Conservation (phyloP, 1,139 yeast genomes). For the Suhomyces chickasaworum region DNA sequence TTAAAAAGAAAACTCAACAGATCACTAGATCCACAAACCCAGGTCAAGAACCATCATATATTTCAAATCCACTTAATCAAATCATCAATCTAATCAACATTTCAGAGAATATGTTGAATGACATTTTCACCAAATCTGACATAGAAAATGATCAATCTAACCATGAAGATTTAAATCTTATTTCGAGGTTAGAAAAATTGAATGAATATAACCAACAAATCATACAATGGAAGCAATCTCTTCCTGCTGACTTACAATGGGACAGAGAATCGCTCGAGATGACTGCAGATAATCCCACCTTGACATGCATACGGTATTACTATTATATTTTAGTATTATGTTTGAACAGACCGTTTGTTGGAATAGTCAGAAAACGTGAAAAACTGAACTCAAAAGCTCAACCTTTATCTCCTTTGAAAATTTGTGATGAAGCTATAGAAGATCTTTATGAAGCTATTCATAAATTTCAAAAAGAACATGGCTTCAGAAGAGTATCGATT, state of each 20-base stretch:
- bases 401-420: slow-evolving; percentile 20
- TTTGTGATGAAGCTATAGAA: slow-evolving; percentile 45
- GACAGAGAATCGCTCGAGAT: slow-evolving; percentile 40
- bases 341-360: slow-evolving; percentile 61
- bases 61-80: slow-evolving; percentile 50
- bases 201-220: slow-evolving; percentile 51
- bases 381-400: slow-evolving; percentile 12
- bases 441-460: slow-evolving; percentile 44
- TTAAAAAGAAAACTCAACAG: slow-evolving; percentile 10
- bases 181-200: slow-evolving; percentile 41
- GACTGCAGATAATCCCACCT: slow-evolving; percentile 53
- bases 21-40: background rate
- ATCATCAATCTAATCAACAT: slow-evolving; percentile 53
- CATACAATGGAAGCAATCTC: slow-evolving; percentile 48
- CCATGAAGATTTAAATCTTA: slow-evolving; percentile 33
- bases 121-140: slow-evolving; percentile 46
- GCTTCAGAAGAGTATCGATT: slow-evolving; percentile 45
- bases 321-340: slow-evolving; percentile 59
- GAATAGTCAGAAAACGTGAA: slow-evolving; percentile 19
- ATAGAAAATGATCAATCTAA: slow-evolving; percentile 19
- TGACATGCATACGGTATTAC: slow-evolving; percentile 56
- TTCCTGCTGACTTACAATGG: slow-evolving; percentile 56
- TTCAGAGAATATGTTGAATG: slow-evolving; percentile 56
- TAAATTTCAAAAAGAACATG: slow-evolving; percentile 42
- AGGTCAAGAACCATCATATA: slow-evolving; percentile 34